These are phyloP conservation scores for Penicillium manginii DNA, from an alignment of 495 filamentous ascomycete genomes.

Conservation along the genomic window DNA sequence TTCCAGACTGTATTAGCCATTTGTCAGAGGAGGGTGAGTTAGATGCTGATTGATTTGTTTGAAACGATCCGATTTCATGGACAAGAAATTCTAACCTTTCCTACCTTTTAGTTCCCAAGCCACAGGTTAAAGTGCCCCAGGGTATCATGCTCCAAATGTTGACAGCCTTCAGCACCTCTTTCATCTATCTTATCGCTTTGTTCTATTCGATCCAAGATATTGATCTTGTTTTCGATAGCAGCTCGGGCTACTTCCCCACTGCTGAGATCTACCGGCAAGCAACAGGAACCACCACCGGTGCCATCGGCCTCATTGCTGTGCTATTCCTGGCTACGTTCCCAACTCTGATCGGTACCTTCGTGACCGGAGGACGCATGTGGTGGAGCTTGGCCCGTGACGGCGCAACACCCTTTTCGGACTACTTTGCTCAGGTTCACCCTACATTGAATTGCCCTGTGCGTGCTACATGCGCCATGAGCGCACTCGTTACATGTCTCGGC, in stretches of 20 bases:
- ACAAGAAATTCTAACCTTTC: neutral
- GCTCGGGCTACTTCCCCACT: constrained; percentile 65
- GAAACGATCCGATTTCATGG: neutral
- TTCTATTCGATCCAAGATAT: constrained; percentile 74
- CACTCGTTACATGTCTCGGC: constrained; percentile 65
- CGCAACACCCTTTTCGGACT: constrained; percentile 40
- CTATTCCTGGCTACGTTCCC: constrained; percentile 60
- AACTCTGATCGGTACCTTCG: constrained; percentile 62
- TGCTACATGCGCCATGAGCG: constrained; percentile 60
- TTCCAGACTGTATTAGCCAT: constrained; percentile 71
- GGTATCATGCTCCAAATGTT: constrained; percentile 62
- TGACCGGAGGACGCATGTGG: constrained; percentile 72
- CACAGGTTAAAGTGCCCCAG: constrained; percentile 31
- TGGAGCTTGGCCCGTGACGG: constrained; percentile 80
- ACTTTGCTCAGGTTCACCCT: constrained; percentile 41
- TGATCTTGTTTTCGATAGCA: constrained; percentile 52
- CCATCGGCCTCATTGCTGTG: constrained; percentile 61
- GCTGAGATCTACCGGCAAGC: constrained; percentile 77
- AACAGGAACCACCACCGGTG: constrained; percentile 59
- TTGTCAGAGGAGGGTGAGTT: constrained; percentile 66
- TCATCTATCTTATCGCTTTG: constrained; percentile 30
- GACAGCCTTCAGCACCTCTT: constrained; percentile 59
- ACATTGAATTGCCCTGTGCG: constrained; percentile 60
- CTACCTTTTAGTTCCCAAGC: constrained; percentile 25
- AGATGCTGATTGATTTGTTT: neutral